Base-by-base conservation (phyloP, 164 flowering plant species). In the Berberis vulgaris region DNA sequence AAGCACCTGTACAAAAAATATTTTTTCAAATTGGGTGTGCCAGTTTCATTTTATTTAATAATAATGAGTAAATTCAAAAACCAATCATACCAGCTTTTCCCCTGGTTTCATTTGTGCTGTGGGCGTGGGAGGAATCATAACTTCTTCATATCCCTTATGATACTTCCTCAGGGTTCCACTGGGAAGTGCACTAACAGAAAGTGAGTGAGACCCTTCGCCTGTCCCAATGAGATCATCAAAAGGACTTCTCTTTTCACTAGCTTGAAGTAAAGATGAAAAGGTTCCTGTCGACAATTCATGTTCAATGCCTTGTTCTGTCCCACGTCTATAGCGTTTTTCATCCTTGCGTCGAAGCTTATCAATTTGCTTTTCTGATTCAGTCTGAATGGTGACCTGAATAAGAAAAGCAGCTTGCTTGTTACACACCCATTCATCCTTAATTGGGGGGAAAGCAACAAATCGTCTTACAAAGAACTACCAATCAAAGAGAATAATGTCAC, bases 291-390 rank as follows among this genome's bases (percentile, higher is more conserved):
- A 81, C 55, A 87, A 71, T 42, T 85, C 87, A 67, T 71, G 70
- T 42, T 89, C 97, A 72, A 66, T 59, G 39, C 82, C 96, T 69
- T 76, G 67, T 63, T 91, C 97, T 38, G 75, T 58, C 71, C 88
- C 91, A 58, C 93, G 96, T 73, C 79, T 87, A 63, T 84, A 71
- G 40, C 83, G 77, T 72, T 82, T 91, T 78, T 86, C 99, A 76
- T 95, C 99, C 75, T 95, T 95, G 61, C 97, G 96, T 44, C 99
- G 84, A 66, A 91, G 86, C 77, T 88, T 91, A 63, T 89, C 99
- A 77, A 89, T 85, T 75, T 84, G 94, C 71, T 69, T 61, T 67
- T 78, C 96, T 12, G 94, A 83, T 71, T 91, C 97, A 39, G 90
- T 91, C 83, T 86, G 93, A 63, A 95, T 87, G 7, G 96, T 95